Evolutionary conservation across 768 basidiomycete genomes (phyloP).

Genomic region (Kwoniella botswanensis): DNA sequence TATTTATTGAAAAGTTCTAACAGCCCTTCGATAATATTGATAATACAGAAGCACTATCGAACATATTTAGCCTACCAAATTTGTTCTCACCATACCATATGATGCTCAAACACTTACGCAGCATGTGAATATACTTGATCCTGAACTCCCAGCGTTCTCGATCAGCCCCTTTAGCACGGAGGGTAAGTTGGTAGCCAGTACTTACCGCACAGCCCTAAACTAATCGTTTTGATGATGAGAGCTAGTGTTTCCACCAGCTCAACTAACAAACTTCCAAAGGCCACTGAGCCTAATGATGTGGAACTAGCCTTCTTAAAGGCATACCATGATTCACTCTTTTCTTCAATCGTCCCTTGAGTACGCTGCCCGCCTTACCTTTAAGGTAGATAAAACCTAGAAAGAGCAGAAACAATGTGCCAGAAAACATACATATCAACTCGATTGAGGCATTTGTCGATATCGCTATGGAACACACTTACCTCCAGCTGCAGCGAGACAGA

Average conservation of each 20-base stretch:
- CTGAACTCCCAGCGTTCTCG: background rate
- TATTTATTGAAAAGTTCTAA: slow-evolving; percentile 21
- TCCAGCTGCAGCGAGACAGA: slow-evolving; percentile 7
- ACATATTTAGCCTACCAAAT: background rate
- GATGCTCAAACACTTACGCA: background rate
- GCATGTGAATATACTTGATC: background rate
- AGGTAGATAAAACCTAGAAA: too few species aligned
- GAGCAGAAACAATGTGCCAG: too few species aligned
- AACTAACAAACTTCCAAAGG: slow-evolving; percentile 17
- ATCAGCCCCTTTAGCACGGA: background rate
- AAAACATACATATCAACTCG: too few species aligned
- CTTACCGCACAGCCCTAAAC: slow-evolving; percentile 4
- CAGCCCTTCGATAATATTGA: slow-evolving; percentile 4
- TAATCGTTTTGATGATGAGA: slow-evolving; percentile 3
- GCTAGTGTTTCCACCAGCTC: slow-evolving; percentile 1
- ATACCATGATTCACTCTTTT: slow-evolving; percentile 4
- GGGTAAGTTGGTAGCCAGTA: background rate
- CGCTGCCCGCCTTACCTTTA: too few species aligned
- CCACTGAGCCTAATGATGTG: slow-evolving; percentile 9
- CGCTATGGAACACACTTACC: background rate
- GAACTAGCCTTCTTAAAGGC: slow-evolving; percentile 19
- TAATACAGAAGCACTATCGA: slow-evolving; percentile 8
- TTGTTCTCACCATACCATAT: too few species aligned
- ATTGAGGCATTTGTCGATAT: too few species aligned
- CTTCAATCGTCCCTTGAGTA: background rate